phyloP scores from a whole-genome alignment of 1,284 basidiomycete genomes.

The Tremellales sp. region DNA sequence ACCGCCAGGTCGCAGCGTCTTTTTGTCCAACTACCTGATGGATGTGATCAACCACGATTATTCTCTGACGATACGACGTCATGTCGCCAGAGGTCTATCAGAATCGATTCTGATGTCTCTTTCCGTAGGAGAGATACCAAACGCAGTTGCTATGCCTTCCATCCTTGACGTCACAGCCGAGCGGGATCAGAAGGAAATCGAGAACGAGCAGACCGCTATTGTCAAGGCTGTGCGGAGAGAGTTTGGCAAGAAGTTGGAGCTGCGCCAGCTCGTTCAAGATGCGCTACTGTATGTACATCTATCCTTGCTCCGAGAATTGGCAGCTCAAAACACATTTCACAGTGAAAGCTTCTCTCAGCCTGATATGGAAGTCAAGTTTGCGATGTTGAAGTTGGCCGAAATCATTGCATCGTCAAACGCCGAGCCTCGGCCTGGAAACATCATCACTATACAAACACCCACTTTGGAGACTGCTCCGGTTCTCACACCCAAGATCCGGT shows the following conservation, averaged over 20 bases:
- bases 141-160: constrained; percentile 18
- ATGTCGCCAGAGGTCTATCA: constrained; percentile 79
- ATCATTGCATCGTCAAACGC: constrained; percentile 76
- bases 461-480: constrained; percentile 56
- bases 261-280: constrained; percentile 55
- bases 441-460: constrained; percentile 76
- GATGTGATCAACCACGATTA: constrained; percentile 84
- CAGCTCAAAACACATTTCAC: constrained; percentile 5
- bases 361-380: constrained; percentile 86
- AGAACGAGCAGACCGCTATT: constrained; percentile 52
- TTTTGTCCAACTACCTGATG: constrained; percentile 79
- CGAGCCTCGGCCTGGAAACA: constrained; percentile 79
- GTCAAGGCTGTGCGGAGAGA: constrained; percentile 81
- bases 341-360: constrained; percentile 50
- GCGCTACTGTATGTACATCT: constrained; percentile 26
- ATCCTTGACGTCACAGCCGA: constrained; percentile 32
- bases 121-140: constrained; percentile 79
- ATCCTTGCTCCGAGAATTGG: not conserved
- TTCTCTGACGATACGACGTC: constrained; percentile 74
- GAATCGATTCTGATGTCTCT: constrained; percentile 83
- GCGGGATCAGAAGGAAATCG: constrained; percentile 21
- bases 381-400: constrained; percentile 86
- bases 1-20: constrained; percentile 51
- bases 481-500: constrained; percentile 39
- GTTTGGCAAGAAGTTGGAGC: constrained; percentile 66